Base-by-base conservation (phyloP, 2,329 filamentous ascomycete species). In the Monosporascus sp. region DNA sequence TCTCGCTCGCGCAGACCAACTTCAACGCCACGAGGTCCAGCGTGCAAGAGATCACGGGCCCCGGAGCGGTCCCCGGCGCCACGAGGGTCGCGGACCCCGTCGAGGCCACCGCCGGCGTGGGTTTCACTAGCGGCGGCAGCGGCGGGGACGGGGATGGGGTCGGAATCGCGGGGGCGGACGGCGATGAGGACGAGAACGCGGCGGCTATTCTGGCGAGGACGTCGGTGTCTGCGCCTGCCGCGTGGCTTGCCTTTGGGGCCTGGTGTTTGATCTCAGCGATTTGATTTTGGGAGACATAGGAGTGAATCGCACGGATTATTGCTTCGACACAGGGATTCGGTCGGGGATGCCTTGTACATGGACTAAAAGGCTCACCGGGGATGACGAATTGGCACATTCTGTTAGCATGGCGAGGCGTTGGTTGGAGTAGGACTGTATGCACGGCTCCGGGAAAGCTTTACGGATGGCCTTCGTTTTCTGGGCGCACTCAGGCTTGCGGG, bases 1-100 rank as follows among this genome's bases (percentile, higher is more conserved):
- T 91, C 59, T 86, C 84, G 2, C 70, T 91, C 35, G 88, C 86
- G 1, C 82, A 87, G 67, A 86, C 86, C 19, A 79, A 77, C 49
- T 85, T 84, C 68, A 82, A 87, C 64, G 72, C 77, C 4, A 78
- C 78, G 0, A 55, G 62, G 17, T 74, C 73, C 5, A 75, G 75
- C 48, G 69, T 87, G 17, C 59, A 76, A 37, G 82, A 86, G 70
- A 86, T 87, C 22, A 71, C 69, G 11, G 80, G 80, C 7, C 68
- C 68, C 14, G 62, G 68, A 19, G 62, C 74, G 0, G 76, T 87
- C 4, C 84, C 84, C 11, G 75, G 72, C n/a, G 81, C 82, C 3
- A 78, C 74, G 0, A 65, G 65, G 14, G 81, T 82, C 1, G 56
- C 67, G 3, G 76, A 78, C 47, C 68, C 80, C 0, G 78, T 79